Evolutionary conservation across 306 rosid genomes (phyloP), one percentile per base, ranked within the genome.

Genomic region (Comarum palustre): DNA sequence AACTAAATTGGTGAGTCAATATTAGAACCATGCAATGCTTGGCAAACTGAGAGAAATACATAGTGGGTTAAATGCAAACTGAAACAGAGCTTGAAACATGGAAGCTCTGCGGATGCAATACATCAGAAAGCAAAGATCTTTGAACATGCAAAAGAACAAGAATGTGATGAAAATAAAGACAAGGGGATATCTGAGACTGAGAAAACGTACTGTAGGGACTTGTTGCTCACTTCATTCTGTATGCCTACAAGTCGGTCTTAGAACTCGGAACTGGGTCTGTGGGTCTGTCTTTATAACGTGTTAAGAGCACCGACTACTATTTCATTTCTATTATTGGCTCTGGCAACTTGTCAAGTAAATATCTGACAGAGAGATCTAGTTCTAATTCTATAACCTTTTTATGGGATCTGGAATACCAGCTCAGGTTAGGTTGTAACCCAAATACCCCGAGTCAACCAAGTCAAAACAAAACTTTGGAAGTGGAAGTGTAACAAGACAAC

Each of bases 141-240:
- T 25, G 39, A 43, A 4, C 65, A 16, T 39, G 38, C 64, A 71
- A 71, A 36, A 55, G 6, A 54, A 38, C 38, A 5, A 38, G 45
- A 4, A 55, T 55, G 50, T 22, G 45, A 54, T 22, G 50, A 52
- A 27, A 29, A 14, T 27, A 60, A 60, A 29, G 39, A 60, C 41
- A 60, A 60, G 13, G 41, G 41, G 0, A 60, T 61, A 61, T 19
- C 5, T 16, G n/a, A 29, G 65, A 31, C 43, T 6, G 43, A 31
- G 13, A 14, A 9, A 60, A 29, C 13, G 41, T 60, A 60, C 42
- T 16, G 42, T 31, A 60, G 66, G 43, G 66, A 31, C 43, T 7
- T 32, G 19, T 61, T 32, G 66, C 24, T 61, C 66, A 61, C 66
- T 61, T 43, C 66, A 61, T 61, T 61, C 61, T 55, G 14, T 22